phyloP scores from a whole-genome alignment of 1,139 yeast genomes.

The Yamadazyma sp. region DNA sequence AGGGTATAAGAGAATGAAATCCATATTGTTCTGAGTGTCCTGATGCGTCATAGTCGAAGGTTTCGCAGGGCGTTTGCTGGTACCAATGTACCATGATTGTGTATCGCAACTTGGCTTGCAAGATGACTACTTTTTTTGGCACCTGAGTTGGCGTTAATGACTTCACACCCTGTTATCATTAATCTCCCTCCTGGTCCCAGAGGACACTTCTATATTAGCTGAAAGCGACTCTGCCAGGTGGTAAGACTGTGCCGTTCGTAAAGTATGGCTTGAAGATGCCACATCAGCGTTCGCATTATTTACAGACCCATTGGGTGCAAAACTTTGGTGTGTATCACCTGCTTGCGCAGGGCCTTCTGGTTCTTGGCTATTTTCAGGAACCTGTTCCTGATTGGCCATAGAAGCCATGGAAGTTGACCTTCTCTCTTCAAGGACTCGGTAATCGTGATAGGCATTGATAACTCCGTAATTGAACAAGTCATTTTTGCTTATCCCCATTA shows the following conservation, averaged over 20 bases:
- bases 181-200: slow-evolving; percentile 7
- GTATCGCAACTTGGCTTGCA: too few relatives aligned
- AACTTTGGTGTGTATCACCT: background rate
- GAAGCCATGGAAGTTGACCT: slow-evolving; percentile 1
- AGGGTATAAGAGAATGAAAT: too few relatives aligned
- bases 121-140: background rate
- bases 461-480: slow-evolving; percentile 58
- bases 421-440: slow-evolving; percentile 16
- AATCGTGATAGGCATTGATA: slow-evolving; percentile 33
- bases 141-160: background rate
- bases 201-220: slow-evolving; percentile 6
- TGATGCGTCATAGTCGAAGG: too few relatives aligned
- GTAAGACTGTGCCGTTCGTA: background rate
- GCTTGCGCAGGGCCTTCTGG: too few relatives aligned
- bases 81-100: too few relatives aligned
- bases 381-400: slow-evolving; percentile 17
- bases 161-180: slow-evolving; percentile 9
- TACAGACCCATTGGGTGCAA: background rate
- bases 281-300: background rate
- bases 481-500: slow-evolving; percentile 51
- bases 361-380: too few relatives aligned
- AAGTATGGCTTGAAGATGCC: background rate
- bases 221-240: background rate
- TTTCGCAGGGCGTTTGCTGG: too few relatives aligned
- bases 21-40: too few relatives aligned